Evolutionary conservation across 805 yeast genomes (phyloP), one percentile per base, ranked within the genome.

Genomic region (Candida hungchunana): DNA sequence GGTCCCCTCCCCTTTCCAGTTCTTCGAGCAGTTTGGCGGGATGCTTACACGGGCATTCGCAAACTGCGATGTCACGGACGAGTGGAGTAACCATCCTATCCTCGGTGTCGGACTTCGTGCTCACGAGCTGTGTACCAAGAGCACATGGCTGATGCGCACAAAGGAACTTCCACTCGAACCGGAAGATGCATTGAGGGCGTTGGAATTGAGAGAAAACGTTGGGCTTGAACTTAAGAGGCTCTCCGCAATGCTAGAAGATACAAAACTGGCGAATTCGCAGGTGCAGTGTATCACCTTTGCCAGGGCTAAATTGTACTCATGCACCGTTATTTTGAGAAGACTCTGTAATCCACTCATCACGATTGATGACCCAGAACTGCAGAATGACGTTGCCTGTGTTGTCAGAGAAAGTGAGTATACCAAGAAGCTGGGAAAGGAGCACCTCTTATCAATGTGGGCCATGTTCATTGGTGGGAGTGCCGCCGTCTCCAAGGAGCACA

Each of bases 1-100:
- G 16, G 47, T 53, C 2, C 58, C 58, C 3, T 51, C 55, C 1
- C 58, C 58, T 0, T 50, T 47, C 28, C 29, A 37, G 6, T 48
- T 51, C 37, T 53, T 46, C 36, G 49, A 50, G n/a, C 48, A 47
- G 24, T 46, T 51, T 32, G 41, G 37, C 6, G 34, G 32, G 1
- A 33, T 44, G 17, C 31, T 51, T 4, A 31, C 31, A 4, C 31
- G 33, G 8, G 47, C 53, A 10, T 25, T 42, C 19, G 18, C 27
- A 17, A 27, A 36, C 13, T 26, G 17, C 9, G n/a, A 21, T 7
- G 20, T 35, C 0, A 29, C 27, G 18, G 29, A 34, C 12, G 49
- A 47, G 5, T 53, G 55, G 55, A 19, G 33, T 7, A 42, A 46
- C 26, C 55, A 53, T 29, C 58, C 58, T 8, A 39, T 51, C 22